Conservation (phyloP, 2,329 filamentous ascomycete species). For the Leptosphaerulina australis region DNA sequence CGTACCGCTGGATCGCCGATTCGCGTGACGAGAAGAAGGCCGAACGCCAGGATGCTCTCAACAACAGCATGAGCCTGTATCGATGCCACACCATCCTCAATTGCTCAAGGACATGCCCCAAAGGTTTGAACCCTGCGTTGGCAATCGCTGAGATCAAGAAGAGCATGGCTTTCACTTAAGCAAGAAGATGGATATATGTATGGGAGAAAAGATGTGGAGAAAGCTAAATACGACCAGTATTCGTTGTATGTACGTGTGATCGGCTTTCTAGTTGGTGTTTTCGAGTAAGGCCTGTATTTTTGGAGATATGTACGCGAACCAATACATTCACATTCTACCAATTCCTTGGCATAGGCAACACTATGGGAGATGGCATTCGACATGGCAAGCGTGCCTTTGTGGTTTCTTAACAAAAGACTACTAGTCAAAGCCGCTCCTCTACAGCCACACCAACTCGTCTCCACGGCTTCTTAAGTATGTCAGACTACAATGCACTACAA, state of each 20-base stretch:
- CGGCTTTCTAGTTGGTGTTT: slow-evolving; percentile 19
- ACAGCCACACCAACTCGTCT: background rate
- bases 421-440: background rate
- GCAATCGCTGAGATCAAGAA: slow-evolving; percentile 99
- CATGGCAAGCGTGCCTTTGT: too few species aligned
- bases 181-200: background rate
- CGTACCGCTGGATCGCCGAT: slow-evolving; percentile 96
- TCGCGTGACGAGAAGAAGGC: slow-evolving; percentile 88
- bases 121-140: slow-evolving; percentile 94
- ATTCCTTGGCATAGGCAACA: background rate
- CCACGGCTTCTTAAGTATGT: background rate
- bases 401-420: background rate
- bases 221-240: slow-evolving; percentile 10
- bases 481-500: slow-evolving; percentile 1
- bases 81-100: slow-evolving; percentile 99
- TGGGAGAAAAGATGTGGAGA: background rate
- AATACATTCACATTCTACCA: slow-evolving; percentile 24
- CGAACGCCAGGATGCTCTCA: slow-evolving; percentile 86
- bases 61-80: slow-evolving; percentile 99
- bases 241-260: slow-evolving; percentile 22
- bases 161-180: slow-evolving; percentile 71
- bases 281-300: slow-evolving; percentile 25
- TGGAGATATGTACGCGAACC: slow-evolving; percentile 27
- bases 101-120: slow-evolving; percentile 96
- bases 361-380: background rate